These are phyloP conservation scores for Pilasporangium apinafurcum DNA, from an alignment of 352 stramenopile species.

Conservation along the genomic window DNA sequence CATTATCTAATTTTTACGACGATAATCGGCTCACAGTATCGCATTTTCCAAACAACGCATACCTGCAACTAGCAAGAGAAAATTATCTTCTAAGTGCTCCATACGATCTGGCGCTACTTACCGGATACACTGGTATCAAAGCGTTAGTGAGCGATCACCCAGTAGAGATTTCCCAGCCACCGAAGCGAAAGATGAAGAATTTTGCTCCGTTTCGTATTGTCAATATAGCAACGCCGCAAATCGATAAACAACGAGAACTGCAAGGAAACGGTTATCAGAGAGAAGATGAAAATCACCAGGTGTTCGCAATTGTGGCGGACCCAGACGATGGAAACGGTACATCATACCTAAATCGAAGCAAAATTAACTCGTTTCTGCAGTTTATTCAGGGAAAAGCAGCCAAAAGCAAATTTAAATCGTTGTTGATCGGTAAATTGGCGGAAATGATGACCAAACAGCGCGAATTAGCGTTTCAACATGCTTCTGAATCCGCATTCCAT, in stretches of 20 bases:
- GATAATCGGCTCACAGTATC: background rate
- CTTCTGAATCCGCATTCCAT: slow-evolving; percentile 20
- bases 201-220: slow-evolving; percentile 31
- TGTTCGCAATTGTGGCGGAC: slow-evolving; percentile 18
- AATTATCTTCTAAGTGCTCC: slow-evolving; percentile 36
- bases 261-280: slow-evolving; percentile 11
- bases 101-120: slow-evolving; percentile 39
- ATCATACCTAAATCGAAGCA: slow-evolving; percentile 50
- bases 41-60: slow-evolving; percentile 7
- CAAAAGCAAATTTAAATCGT: slow-evolving; percentile 32
- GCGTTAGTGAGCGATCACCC: too few relatives aligned
- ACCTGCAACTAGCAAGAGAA: slow-evolving; percentile 33
- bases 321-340: slow-evolving; percentile 28
- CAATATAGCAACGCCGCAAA: slow-evolving; percentile 4
- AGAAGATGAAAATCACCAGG: slow-evolving; percentile 5
- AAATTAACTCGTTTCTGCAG: slow-evolving; percentile 56
- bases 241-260: too few relatives aligned
- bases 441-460: slow-evolving; percentile 35
- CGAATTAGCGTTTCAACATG: slow-evolving; percentile 25
- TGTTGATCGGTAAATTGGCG: slow-evolving; percentile 37
- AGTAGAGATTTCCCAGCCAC: slow-evolving; percentile 12
- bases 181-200: slow-evolving; percentile 12
- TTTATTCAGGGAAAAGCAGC: slow-evolving; percentile 38
- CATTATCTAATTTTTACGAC: background rate
- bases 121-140: slow-evolving; percentile 23